Evolutionary conservation across 2,329 filamentous ascomycete genomes (phyloP), one percentile per base, ranked within the genome.

Genomic region (Tolypocladium sp.): DNA sequence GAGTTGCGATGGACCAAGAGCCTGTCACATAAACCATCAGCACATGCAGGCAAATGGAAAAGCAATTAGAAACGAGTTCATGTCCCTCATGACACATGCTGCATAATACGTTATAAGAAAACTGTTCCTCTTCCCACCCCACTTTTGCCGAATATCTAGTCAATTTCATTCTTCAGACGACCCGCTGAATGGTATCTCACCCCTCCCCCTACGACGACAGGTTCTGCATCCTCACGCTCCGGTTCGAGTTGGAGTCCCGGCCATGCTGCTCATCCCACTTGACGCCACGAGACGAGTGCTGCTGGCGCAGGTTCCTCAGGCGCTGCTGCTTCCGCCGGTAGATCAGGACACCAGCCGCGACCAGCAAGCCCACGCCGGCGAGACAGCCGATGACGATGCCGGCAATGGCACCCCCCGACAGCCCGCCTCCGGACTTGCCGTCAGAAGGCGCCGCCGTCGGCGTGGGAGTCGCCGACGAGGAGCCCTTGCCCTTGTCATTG

Each of bases 381-480:
- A 93, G 71, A 3, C 85, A 81, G 38, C 90, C 90, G 61, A 92
- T 77, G 2, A 89, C 88, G 60, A 90, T 87, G 1, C 89, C 90
- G 3, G 89, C 90, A 67, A 92, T 91, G 25, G 84, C 82, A 49
- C 88, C 89, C 25, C 83, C 83, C 17, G 85, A 86, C 13, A 92
- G 76, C 2, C 69, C 70, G 57, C 64, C 63, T 5, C 62, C 65
- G 59, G 64, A 66, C 30, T 52, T 52, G n/a, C 60, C 65, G 63
- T 58, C 64, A 66, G 49, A 62, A 65, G 27, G 67, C 63, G 37
- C 67, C 64, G 33, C 67, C 60, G 63, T 62, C 22, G 40, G 42
- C 55, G 55, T 62, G 42, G 46, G 56, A 33, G 33, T 61, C 40
- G 56, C 59, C 42, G 46, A 62, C 57, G 41, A 61, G 55, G 8